phyloP scores from a whole-genome alignment of 768 basidiomycete genomes.

The Suillus discolor region DNA sequence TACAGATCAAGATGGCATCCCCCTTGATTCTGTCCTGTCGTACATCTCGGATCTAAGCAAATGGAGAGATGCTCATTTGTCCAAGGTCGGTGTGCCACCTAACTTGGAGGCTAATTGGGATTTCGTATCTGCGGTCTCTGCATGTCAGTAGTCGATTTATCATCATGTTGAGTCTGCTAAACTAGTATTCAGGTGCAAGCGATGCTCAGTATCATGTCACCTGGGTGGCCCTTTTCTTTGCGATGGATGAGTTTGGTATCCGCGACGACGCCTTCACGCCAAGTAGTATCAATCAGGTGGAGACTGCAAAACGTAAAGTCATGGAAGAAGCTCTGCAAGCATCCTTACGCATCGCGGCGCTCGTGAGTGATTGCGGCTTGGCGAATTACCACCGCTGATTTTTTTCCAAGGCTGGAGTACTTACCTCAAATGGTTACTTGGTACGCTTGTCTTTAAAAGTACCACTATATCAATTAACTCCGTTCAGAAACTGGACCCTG shows the following conservation, averaged over 20 bases:
- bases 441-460: conserved; percentile 41
- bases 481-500: conserved; percentile 73
- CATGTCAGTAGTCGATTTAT: conserved; percentile 43
- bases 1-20: conserved; percentile 77
- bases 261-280: conserved; percentile 51
- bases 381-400: conserved; percentile 8
- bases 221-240: conserved; percentile 85
- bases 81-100: conserved; percentile 81
- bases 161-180: neutral
- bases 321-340: conserved; percentile 83
- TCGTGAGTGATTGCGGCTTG: conserved; percentile 48
- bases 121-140: conserved; percentile 76
- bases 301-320: conserved; percentile 67
- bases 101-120: conserved; percentile 89
- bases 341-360: conserved; percentile 85
- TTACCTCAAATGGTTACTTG: conserved; percentile 88
- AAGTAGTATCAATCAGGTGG: conserved; percentile 58
- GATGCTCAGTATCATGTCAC: conserved; percentile 91
- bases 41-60: conserved; percentile 59
- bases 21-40: conserved; percentile 59
- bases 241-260: conserved; percentile 84
- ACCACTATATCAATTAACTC: conserved; percentile 15
- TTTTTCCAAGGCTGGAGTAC: conserved; percentile 64
- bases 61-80: conserved; percentile 80
- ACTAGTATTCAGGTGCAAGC: conserved; percentile 57